phyloP scores from a whole-genome alignment of 2,329 filamentous ascomycete species.

The Pezicula carpinea region DNA sequence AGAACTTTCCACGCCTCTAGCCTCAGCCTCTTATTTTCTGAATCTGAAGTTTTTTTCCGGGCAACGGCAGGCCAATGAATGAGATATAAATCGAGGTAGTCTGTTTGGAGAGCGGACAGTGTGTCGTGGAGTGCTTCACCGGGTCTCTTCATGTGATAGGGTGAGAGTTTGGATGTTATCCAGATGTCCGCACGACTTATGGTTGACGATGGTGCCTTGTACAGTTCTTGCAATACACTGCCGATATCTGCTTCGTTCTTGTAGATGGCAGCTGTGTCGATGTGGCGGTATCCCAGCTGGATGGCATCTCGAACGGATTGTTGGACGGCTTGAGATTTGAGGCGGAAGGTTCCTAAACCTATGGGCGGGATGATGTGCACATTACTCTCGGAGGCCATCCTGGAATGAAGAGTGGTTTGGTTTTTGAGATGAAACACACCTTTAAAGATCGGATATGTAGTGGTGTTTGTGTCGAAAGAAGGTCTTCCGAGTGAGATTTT shows the following conservation, averaged over 20 bases:
- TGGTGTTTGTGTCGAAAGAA: no score
- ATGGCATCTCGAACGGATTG: conserved; percentile 9
- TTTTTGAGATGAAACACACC: no score
- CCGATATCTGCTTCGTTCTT: conserved; percentile 38
- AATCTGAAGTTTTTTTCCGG: conserved; percentile 42
- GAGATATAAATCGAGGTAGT: conserved; percentile 63
- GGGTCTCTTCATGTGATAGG: conserved; percentile 67
- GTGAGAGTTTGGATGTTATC: conserved; percentile 75
- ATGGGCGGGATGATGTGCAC: conserved; percentile 2
- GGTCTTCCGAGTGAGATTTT: no score
- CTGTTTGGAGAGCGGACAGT: conserved; percentile 51
- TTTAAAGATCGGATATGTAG: no score
- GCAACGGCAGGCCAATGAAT: conserved; percentile 60
- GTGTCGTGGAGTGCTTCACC: conserved; percentile 52
- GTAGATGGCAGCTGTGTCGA: conserved; percentile 43
- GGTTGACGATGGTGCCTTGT: conserved; percentile 1
- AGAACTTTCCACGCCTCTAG: conserved; percentile 66
- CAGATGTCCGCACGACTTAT: conserved; percentile 44
- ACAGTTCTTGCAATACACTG: conserved; percentile 7
- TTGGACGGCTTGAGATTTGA: conserved; percentile 10
- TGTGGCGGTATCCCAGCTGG: conserved; percentile 27
- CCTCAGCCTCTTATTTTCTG: conserved; percentile 45
- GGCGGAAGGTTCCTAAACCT: conserved; percentile 12
- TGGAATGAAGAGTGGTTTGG: not conserved
- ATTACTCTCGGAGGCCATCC: not conserved